Conservation (phyloP, 768 basidiomycete genomes). For the Suillus hirtellus region DNA sequence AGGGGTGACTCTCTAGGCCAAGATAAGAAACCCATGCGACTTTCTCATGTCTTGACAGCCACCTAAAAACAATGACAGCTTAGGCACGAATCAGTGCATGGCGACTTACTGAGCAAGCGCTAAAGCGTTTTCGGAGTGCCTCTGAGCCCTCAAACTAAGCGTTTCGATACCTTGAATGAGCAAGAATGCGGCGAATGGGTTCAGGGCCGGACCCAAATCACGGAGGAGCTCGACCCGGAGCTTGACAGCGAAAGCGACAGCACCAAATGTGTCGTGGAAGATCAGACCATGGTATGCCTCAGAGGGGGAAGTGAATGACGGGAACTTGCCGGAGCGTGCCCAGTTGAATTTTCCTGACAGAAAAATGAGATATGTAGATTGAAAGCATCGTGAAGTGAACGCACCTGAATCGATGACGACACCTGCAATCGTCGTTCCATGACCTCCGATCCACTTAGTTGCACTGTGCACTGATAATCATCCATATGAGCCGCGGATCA, state of each 20-base stretch:
- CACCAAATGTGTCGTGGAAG: constrained; percentile 52
- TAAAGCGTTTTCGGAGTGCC: constrained; percentile 60
- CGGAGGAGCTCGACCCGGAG: constrained; percentile 53
- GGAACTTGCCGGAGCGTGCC: constrained; percentile 52
- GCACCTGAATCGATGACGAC: constrained; percentile 61
- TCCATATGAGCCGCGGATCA: neutral
- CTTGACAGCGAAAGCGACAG: constrained; percentile 51
- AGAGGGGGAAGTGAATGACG: constrained; percentile 53
- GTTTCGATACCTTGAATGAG: constrained; percentile 64
- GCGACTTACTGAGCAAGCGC: constrained; percentile 43
- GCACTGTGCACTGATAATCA: constrained; percentile 47
- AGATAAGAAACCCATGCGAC: constrained; percentile 81
- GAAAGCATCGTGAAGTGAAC: constrained; percentile 17
- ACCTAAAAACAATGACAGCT: constrained; percentile 24
- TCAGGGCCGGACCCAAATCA: constrained; percentile 52
- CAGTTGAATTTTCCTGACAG: constrained; percentile 57
- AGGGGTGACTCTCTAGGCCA: constrained; percentile 63
- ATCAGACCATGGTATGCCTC: constrained; percentile 57
- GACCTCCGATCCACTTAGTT: constrained; percentile 69
- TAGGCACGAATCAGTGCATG: neutral
- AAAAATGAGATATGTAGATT: constrained; percentile 2
- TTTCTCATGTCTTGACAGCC: constrained; percentile 62
- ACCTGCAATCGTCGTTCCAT: constrained; percentile 68
- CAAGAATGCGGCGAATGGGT: constrained; percentile 60
- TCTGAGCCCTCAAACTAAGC: constrained; percentile 55